phyloP scores from a whole-genome alignment of 2,329 filamentous ascomycete genomes.

The Rhynchosporium agropyri region DNA sequence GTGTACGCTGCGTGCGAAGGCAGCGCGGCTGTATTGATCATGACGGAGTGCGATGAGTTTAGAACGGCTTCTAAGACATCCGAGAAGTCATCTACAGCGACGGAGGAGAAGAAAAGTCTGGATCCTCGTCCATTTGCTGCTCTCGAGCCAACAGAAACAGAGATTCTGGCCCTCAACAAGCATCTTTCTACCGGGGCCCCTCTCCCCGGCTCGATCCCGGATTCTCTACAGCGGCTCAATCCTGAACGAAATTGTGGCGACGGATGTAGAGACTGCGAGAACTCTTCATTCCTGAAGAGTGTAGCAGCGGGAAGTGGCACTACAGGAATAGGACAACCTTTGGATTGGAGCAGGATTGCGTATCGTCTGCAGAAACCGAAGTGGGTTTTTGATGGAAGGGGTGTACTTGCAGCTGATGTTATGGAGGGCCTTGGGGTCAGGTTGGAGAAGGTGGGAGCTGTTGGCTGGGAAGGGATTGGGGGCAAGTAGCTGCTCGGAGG shows the following conservation, averaged over 20 bases:
- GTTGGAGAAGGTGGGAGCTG: slow-evolving; percentile 31
- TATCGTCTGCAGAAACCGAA: slow-evolving; percentile 50
- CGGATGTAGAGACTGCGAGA: slow-evolving; percentile 41
- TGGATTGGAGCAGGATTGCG: slow-evolving; percentile 52
- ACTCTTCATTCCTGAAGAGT: slow-evolving; percentile 26
- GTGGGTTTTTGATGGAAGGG: slow-evolving; percentile 53
- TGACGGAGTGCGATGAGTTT: slow-evolving; percentile 58
- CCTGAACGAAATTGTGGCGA: slow-evolving; percentile 36
- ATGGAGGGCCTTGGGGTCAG: slow-evolving; percentile 41
- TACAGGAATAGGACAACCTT: slow-evolving; percentile 31
- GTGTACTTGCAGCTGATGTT: slow-evolving; percentile 38
- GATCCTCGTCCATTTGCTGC: slow-evolving; percentile 36
- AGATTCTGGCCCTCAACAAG: slow-evolving; percentile 31
- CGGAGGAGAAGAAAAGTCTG: background rate
- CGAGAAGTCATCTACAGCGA: slow-evolving; percentile 10
- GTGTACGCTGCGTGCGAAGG: slow-evolving; percentile 50
- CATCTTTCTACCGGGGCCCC: slow-evolving; percentile 14
- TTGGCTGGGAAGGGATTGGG: slow-evolving; percentile 15
- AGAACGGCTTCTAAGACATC: slow-evolving; percentile 37
- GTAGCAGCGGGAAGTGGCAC: slow-evolving; percentile 22
- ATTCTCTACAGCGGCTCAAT: slow-evolving; percentile 37
- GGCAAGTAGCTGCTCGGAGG: too few relatives aligned
- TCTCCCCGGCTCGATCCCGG: slow-evolving; percentile 1
- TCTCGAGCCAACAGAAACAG: slow-evolving; percentile 32
- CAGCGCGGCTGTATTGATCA: slow-evolving; percentile 52